Evolutionary conservation across 2,329 filamentous ascomycete species (phyloP).

Genomic region (Apiospora phragmitis): DNA sequence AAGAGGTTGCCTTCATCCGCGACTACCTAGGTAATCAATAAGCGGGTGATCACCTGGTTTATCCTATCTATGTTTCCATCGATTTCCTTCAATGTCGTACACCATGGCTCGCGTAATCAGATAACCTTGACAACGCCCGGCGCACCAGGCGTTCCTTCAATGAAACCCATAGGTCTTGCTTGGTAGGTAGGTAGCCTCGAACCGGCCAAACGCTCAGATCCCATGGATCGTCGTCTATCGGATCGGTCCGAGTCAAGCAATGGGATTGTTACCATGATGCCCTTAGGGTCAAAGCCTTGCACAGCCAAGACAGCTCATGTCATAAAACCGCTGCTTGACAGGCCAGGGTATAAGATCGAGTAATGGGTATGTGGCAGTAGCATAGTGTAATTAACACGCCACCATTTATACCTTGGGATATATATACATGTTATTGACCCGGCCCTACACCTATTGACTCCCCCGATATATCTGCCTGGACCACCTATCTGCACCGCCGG

Average conservation of each 20-base stretch:
- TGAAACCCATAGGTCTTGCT: neutral
- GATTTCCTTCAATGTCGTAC: neutral
- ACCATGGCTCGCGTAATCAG: neutral
- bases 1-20: neutral
- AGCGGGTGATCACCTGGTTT: neutral
- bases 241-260: neutral
- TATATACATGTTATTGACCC: no score
- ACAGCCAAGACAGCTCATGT: no score
- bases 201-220: neutral
- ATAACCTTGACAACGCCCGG: neutral
- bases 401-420: no score
- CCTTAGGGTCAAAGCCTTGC: no score
- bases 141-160: neutral
- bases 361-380: no score
- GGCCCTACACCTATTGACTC: no score
- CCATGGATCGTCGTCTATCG: neutral
- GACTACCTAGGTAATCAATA: no score
- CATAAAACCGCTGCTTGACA: no score
- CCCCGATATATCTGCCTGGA: no score
- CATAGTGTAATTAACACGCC: no score
- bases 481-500: no score
- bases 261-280: neutral
- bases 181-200: neutral
- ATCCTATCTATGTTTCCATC: neutral
- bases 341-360: no score